Evolutionary conservation across 352 stramenopile species (phyloP), one percentile per base, ranked within the genome.

Genomic region (Pythium grandisporangium): DNA sequence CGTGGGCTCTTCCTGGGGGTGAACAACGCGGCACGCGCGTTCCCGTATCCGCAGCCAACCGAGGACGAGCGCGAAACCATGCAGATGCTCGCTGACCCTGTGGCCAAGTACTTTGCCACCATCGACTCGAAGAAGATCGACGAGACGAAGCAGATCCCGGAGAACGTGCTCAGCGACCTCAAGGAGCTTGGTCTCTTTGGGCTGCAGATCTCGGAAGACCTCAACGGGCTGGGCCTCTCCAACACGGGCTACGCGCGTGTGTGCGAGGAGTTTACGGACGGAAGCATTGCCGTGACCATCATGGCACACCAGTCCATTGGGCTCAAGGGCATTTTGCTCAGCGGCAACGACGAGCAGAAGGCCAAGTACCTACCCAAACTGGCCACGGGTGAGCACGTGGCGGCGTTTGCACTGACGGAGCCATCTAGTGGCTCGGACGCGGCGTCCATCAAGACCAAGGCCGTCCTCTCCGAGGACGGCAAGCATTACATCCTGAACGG

Each of bases 401-500:
- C 79, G 16, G 73, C 79, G n/a, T 93, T 93, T 46, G 79, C 76
- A 6, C 61, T 97, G 26, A 97, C 86, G 4, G 89, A 97, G 48
- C 85, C 89, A 14, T 91, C 76, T n/a, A 94, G 78, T 36, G 89
- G 89, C 21, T 93, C 72, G 29, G 89, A 97, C 39, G 81, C 87
- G 5, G 77, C 66, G 6, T 92, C 83, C 6, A 92, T 97, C 51
- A 89, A 93, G 66, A 97, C 89, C 1, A 84, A 73, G 20, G 89
- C 89, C 12, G 83, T 70, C 37, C 56, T 95, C 43, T 91, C 91
- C 37, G 84, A 95, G 27, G 89, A 97, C 27, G 81, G 94, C 54
- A 83, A 82, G 45, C 71, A 90, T 46, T 97, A 88, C 57, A 69
- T 96, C 42, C 53, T 97, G 7, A 97, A 97, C 64, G 89, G 89